Percentiles rank a stretch among this genome's conserved stretches.
phyloP scores from a whole-genome alignment of 257 asterid genomes.

The Ballota nigra region DNA sequence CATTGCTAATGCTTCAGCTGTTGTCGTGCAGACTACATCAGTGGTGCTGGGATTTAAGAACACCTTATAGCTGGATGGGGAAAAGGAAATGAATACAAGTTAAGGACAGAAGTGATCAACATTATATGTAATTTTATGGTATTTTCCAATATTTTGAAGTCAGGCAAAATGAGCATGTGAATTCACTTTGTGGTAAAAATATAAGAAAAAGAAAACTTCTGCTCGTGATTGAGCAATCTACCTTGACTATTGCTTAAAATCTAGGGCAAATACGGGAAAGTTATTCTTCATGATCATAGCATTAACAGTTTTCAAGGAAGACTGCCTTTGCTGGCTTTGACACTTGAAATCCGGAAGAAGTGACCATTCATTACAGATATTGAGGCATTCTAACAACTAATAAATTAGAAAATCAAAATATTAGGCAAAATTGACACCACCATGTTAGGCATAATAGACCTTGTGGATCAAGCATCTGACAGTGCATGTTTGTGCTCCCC shows the following conservation, averaged over 20 bases:
- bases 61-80: slow-evolving; percentile 74
- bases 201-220: neutral
- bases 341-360: neutral
- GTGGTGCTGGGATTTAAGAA: slow-evolving; percentile 97
- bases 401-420: too few species aligned
- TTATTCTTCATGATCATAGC: too few species aligned
- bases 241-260: neutral
- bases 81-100: neutral
- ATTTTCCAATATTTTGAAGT: neutral
- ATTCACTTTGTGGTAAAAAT: neutral
- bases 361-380: neutral
- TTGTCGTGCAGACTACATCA: slow-evolving; percentile 95
- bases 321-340: too few species aligned
- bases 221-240: neutral
- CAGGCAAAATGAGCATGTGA: slow-evolving; percentile 5
- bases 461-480: too few species aligned
- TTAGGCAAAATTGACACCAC: too few species aligned
- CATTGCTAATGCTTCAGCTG: slow-evolving; percentile 98
- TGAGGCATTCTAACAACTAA: neutral
- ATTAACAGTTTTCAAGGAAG: too few species aligned
- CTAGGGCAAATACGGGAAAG: neutral
- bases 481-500: too few species aligned
- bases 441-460: too few species aligned
- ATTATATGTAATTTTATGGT: neutral
- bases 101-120: slow-evolving; percentile 12